Base-by-base conservation (phyloP, 345 rosid genomes). In the Trapa incisa region DNA sequence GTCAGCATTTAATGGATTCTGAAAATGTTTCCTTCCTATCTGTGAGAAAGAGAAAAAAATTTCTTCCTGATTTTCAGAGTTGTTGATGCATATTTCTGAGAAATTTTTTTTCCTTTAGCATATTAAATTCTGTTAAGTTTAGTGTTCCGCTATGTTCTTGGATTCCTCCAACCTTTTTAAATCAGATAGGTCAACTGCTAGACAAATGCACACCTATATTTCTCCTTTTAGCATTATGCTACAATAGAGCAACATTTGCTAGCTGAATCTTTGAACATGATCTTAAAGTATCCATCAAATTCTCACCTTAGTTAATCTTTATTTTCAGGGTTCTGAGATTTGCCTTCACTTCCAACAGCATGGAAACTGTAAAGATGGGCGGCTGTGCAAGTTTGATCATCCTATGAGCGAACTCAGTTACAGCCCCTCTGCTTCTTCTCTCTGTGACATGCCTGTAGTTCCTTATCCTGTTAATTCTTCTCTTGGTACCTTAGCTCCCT, bases 351-450 rank as follows among this genome's bases (percentile, higher is more conserved):
- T 80, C 73, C 69, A 80, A 13, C 86, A 81, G 60, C 85, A 74
- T 6, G 96, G 96, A 53, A 71, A 68, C 3, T 88, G 96, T 84
- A 91, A 84, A 73, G 86, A 85, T 71, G 89, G 91, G 5, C 57
- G 79, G 58, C 82, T 86, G 17, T 88, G 96, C 91, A 89, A 74
- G 78, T 95, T 77, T 72, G 91, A 91, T 72, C 96, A 95, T 83
- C 86, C 94, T 42, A 76, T 84, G 78, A 82, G 78, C 75, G 65
- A 77, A 10, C 72, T 83, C 57, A 85, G 91, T 76, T 90, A 85
- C 84, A 90, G 89, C 71, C 84, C 87, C 13, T 90, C 96, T 50
- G 88, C 98, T 16, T 89, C 99, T 72, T 89, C 96, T 47, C 86
- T 89, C 57, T 75, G 81, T 16, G 96, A 87, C 74, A 83, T 91